Base-by-base conservation (phyloP, 75 land plant species). In the Cunninghamia lanceolata region DNA sequence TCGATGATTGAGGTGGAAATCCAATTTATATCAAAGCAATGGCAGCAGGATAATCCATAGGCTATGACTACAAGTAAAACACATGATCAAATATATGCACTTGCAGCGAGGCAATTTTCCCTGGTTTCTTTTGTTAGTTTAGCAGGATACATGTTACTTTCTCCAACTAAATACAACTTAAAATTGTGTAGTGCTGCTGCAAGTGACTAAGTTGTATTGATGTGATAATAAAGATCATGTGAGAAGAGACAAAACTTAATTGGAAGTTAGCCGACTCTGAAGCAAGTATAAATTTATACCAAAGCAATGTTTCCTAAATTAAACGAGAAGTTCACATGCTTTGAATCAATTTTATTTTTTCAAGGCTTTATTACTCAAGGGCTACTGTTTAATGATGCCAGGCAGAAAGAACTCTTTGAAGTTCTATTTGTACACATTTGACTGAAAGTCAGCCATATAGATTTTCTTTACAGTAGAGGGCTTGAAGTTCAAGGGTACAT, bases 401-500 rank as follows among this genome's bases (percentile, higher is more conserved):
- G 0, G 15, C 7, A 39, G 9, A 34, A 9, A 17, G 15, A n/a
- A 80, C n/a, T 28, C 82, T 79, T 19, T 7, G 9, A 71, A 50
- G 76, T 30, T 77, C 50, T 34, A 59, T 82, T 50, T 50, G 36
- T 77, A 9, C 79, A 88, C 77, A 85, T 86, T 85, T 32, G 95
- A 94, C 56, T 86, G 81, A 84, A 94, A 94, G 77, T 90, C 88
- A 32, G 84, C 53, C 76, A 95, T 84, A 17, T 88, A 76, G 0
- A 94, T 68, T 63, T 89, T 87, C 86, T 84, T 89, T 52, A 95
- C 94, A 76, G 95, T 92, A 0, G 89, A 77, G 70, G 95, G 94
- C 54, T 43, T 85, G 83, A 95, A 95, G 75, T 92, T 88, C 19
- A 95, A 14, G 19, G 96, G 96, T 85, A 88, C 86, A 70, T 92